Base-by-base conservation (phyloP, 495 filamentous ascomycete species). In the Bombardia bombarda region DNA sequence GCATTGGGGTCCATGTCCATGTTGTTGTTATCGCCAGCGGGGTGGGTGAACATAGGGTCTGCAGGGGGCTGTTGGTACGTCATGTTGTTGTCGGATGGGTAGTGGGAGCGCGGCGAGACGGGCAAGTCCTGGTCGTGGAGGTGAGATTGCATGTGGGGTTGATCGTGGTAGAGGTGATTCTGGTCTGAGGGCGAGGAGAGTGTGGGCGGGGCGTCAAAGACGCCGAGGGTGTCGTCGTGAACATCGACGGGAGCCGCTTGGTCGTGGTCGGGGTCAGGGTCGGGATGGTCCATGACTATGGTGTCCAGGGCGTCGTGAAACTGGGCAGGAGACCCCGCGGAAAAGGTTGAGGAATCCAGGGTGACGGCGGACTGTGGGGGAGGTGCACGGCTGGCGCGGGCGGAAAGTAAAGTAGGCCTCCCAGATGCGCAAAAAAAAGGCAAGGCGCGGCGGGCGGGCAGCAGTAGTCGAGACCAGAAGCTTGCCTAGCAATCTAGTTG, bases 301-400 rank as follows among this genome's bases (percentile, higher is more conserved):
- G 53, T 70, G 52, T 68, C 67, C 48, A 73, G 50, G 36, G 66
- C 60, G 70, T 70, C 64, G 64, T 67, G 67, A 47, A 70, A 73
- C 46, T 72, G 67, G 60, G 56, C 69, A 47, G 62, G 58, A 48
- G 72, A 69, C 57, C 67, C 72, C 48, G 62, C 56, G 14, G 65
- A 63, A 14, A 68, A 44, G 3, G 59, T 65, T 42, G 70, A 73
- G 48, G 68, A 67, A 70, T 74, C 70, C 68, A 73, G 65, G 25
- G 48, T 71, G 63, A 54, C 43, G 40, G 20, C 17, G 14, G 23
- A 22, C 14, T 38, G 34, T n/a, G n/a, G n/a, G n/a, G n/a, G n/a
- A n/a, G n/a, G n/a, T n/a, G n/a, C n/a, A n/a, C n/a, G n/a, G n/a
- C n/a, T n/a, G n/a, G n/a, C n/a, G n/a, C n/a, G n/a, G n/a, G n/a